These are phyloP conservation scores for Suhomyces prunicola DNA, from an alignment of 805 yeast species.

Conservation along the genomic window DNA sequence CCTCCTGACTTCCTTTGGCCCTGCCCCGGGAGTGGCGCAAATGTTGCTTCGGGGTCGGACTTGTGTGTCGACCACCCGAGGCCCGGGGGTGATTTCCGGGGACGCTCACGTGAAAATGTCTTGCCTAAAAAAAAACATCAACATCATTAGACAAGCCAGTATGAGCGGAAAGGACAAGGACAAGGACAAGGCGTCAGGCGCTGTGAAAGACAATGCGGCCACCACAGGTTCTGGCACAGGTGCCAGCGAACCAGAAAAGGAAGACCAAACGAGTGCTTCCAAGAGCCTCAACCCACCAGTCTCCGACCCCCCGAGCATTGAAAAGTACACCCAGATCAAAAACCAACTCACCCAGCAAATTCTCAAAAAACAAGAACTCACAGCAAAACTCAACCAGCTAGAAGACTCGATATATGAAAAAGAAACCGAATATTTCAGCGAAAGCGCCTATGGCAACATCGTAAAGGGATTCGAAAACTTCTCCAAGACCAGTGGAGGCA, in stretches of 20 bases:
- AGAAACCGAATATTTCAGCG: conserved; percentile 75
- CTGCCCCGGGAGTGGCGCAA: background rate
- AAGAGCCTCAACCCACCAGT: background rate
- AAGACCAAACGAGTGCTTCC: background rate
- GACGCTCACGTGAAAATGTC: background rate
- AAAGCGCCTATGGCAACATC: conserved; percentile 71
- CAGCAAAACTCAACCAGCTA: conserved; percentile 54
- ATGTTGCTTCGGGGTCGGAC: conserved; percentile 10
- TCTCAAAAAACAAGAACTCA: conserved; percentile 59
- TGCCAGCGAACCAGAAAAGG: background rate
- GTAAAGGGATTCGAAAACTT: conserved; percentile 90
- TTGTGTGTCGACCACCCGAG: conserved; percentile 1
- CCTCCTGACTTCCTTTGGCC: background rate
- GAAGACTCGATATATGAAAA: conserved; percentile 79
- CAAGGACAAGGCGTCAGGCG: background rate
- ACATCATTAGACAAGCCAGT: background rate
- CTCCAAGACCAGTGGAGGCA: conserved; percentile 42
- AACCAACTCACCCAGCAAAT: conserved; percentile 64
- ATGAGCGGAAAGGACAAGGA: background rate
- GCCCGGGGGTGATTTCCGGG: conserved; percentile 1
- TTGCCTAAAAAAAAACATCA: background rate
- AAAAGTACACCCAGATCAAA: conserved; percentile 65
- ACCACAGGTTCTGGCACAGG: too few species aligned
- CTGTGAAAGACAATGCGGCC: background rate
- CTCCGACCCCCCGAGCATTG: conserved; percentile 20